A percentile compares a stretch with the other conserved stretches of the same genome.
phyloP scores from a whole-genome alignment of 2,329 filamentous ascomycete species.

The Ceratocystis smalleyi region DNA sequence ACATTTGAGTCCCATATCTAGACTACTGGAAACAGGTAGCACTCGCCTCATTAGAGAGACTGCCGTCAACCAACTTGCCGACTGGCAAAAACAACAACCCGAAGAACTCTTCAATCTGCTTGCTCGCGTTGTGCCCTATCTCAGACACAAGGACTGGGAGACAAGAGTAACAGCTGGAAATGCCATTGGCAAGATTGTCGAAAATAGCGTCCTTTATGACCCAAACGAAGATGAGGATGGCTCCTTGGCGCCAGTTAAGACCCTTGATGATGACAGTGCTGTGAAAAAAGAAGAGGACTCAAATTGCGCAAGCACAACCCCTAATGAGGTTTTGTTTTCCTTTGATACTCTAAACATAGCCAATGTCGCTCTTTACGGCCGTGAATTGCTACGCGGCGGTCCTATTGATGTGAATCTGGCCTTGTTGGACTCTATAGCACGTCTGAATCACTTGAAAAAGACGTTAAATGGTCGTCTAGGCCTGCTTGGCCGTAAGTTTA shows the following conservation, averaged over 20 bases:
- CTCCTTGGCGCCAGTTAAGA: not conserved
- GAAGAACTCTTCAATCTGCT: slow-evolving; percentile 95
- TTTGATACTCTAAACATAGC: slow-evolving; percentile 63
- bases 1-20: slow-evolving; percentile 26
- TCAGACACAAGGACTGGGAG: slow-evolving; percentile 93
- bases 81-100: slow-evolving; percentile 95
- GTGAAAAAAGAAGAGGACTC: slow-evolving; percentile 48
- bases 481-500: slow-evolving; percentile 65
- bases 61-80: slow-evolving; percentile 87
- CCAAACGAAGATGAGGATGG: slow-evolving; percentile 58
- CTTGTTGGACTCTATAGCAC: slow-evolving; percentile 62
- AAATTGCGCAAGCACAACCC: not conserved
- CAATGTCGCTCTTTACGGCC: slow-evolving; percentile 67
- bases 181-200: slow-evolving; percentile 83
- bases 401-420: slow-evolving; percentile 76
- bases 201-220: slow-evolving; percentile 75
- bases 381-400: slow-evolving; percentile 68
- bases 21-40: slow-evolving; percentile 91
- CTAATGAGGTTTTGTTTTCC: slow-evolving; percentile 25
- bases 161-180: slow-evolving; percentile 85
- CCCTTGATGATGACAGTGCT: slow-evolving; percentile 24
- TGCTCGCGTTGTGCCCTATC: slow-evolving; percentile 84
- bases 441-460: slow-evolving; percentile 78
- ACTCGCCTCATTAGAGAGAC: slow-evolving; percentile 93
- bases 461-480: slow-evolving; percentile 69